Evolutionary conservation across 768 basidiomycete species (phyloP), one percentile per base, ranked within the genome.

Genomic region (Crucibulum laeve): DNA sequence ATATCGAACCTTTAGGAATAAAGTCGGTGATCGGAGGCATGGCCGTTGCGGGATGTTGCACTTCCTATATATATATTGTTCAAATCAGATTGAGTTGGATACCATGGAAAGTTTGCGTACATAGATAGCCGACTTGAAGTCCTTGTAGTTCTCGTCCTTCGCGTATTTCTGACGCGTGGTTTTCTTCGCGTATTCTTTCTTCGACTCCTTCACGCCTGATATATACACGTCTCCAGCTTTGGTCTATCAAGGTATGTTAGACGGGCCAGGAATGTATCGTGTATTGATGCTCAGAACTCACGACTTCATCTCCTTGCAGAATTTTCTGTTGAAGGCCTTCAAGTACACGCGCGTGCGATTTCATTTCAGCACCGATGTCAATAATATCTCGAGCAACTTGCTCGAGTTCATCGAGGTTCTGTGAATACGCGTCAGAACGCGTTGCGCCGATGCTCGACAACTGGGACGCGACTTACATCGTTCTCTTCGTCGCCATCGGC

Each of bases 161-260:
- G 74, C 76, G 56, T 91, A 93, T 57, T 84, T 91, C 60, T 93
- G 87, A 6, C 91, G 77, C 5, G 80, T 68, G 0, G 90, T 91
- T 64, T 79, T 80, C 22, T 56, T 56, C 1, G 65, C 51, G 58
- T 88, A 87, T 22, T 65, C 68, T 4, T 73, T 63, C 33, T 73
- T 55, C 30, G 58, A 60, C 13, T 57, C 59, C 38, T 70, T 57
- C 0, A 80, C 68, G n/a, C 60, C 72, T 18, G 52, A 52, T 38
- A 75, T 59, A 53, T 89, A 93, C 22, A 51, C 56, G 6, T 71
- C 67, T 5, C 76, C 56, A 5, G 74, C 67, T 47, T 82, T 63
- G 36, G 65, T 67, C 87, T 89, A 32, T 32, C 28, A n/a, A 7
- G 28, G 28, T n/a, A 13, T 3, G 41, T 17, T n/a, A 40, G 2